A percentile compares a stretch with the other conserved stretches of the same genome.
phyloP scores from a whole-genome alignment of 306 rosid genomes.

The Cercis canadensis region DNA sequence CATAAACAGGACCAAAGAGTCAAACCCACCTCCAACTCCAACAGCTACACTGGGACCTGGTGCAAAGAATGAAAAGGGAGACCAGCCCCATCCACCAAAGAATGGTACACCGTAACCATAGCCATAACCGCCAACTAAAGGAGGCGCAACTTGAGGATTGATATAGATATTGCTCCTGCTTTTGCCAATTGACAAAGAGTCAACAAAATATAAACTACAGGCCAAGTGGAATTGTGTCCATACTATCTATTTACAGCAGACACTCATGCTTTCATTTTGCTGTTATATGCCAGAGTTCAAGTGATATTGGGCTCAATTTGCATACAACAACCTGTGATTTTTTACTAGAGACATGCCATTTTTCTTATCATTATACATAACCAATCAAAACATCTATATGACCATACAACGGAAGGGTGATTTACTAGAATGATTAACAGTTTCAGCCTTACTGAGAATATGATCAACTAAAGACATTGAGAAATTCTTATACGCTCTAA shows the following conservation, averaged over 20 bases:
- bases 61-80: conserved; percentile 93
- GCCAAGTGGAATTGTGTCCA: neutral
- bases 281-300: neutral
- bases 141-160: conserved; percentile 90
- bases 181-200: conserved; percentile 4
- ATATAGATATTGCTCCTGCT: conserved; percentile 84
- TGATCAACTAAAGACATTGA: no score
- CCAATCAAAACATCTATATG: neutral
- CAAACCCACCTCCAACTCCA: conserved; percentile 91
- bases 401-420: neutral
- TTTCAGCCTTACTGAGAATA: neutral
- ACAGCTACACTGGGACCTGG: conserved; percentile 89
- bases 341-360: neutral
- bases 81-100: conserved; percentile 96
- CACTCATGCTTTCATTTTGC: no score
- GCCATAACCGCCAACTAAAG: conserved; percentile 88
- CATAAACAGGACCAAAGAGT: conserved; percentile 60
- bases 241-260: neutral
- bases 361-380: neutral
- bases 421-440: neutral
- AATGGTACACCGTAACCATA: conserved; percentile 79
- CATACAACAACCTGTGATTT: neutral
- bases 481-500: no score
- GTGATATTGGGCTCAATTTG: neutral
- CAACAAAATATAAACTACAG: neutral